Percentiles rank a stretch among this genome's conserved stretches.
Conservation (phyloP, 1,284 basidiomycete genomes). For the Sphaerobolus stellatus region DNA sequence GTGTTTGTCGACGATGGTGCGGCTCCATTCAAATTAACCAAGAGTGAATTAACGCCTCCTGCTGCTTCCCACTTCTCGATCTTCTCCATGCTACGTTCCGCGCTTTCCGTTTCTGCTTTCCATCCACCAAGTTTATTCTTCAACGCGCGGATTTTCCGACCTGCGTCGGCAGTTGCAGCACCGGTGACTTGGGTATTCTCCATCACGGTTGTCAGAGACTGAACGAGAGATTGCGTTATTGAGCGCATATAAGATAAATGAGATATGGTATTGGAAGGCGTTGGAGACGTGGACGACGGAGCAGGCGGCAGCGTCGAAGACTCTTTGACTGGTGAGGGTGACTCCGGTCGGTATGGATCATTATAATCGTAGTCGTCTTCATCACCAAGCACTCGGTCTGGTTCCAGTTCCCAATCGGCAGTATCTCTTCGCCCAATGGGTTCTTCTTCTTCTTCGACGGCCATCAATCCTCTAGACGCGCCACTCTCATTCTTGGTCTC, state of each 20-base stretch:
- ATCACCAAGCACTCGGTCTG: conserved; percentile 46
- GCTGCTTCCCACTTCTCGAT: conserved; percentile 75
- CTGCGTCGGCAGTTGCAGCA: conserved; percentile 77
- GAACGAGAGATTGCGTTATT: conserved; percentile 66
- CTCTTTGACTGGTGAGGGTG: conserved; percentile 49
- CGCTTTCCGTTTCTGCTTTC: conserved; percentile 76
- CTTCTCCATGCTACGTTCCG: conserved; percentile 67
- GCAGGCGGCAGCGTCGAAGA: conserved; percentile 43
- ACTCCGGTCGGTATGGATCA: conserved; percentile 22
- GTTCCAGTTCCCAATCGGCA: conserved; percentile 63
- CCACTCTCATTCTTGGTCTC: conserved; percentile 18
- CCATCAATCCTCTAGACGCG: conserved; percentile 29
- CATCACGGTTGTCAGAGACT: conserved; percentile 75
- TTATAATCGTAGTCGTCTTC: conserved; percentile 47
- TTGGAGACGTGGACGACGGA: conserved; percentile 47
- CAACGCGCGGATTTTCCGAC: conserved; percentile 74
- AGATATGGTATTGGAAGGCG: conserved; percentile 55
- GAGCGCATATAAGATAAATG: conserved; percentile 69
- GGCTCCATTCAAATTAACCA: conserved; percentile 28
- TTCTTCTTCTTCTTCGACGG: conserved; percentile 49
- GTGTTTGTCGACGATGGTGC: conserved; percentile 29
- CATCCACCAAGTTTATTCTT: conserved; percentile 79
- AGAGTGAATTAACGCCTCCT: conserved; percentile 35
- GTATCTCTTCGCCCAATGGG: conserved; percentile 23
- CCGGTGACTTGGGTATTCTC: conserved; percentile 84